Evolutionary conservation across 768 basidiomycete species (phyloP).

Genomic region (Amanita rubescens): DNA sequence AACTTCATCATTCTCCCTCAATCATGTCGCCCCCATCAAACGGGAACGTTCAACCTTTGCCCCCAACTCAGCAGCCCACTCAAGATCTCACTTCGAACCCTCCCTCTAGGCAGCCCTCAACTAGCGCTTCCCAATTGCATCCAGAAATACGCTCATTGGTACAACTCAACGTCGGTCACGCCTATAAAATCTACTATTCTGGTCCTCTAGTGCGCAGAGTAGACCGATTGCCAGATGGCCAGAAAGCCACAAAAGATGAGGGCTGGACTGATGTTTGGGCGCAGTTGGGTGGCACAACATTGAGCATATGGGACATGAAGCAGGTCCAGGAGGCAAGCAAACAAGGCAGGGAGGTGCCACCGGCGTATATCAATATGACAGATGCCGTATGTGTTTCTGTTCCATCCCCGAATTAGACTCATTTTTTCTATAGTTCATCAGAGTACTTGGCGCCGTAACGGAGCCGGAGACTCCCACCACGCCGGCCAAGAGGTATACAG

Average conservation of each 20-base stretch:
- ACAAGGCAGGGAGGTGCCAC: constrained; percentile 76
- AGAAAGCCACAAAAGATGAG: constrained; percentile 61
- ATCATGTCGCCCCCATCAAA: constrained; percentile 4
- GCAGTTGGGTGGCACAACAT: constrained; percentile 81
- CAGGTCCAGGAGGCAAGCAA: constrained; percentile 79
- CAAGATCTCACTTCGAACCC: too few relatives aligned
- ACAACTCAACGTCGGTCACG: constrained; percentile 64
- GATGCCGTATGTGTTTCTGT: constrained; percentile 61
- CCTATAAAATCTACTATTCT: constrained; percentile 83
- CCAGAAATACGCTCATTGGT: constrained; percentile 81
- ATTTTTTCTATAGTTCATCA: constrained; percentile 54
- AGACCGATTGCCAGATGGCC: constrained; percentile 74
- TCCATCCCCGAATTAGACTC: neutral
- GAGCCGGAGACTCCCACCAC: constrained; percentile 43
- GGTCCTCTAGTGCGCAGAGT: constrained; percentile 72
- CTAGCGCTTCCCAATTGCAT: constrained; percentile 44
- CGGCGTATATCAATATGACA: constrained; percentile 79
- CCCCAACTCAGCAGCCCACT: constrained; percentile 8
- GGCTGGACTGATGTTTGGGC: constrained; percentile 86
- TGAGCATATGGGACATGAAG: constrained; percentile 90
- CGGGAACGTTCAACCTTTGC: constrained; percentile 4
- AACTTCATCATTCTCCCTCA: constrained; percentile 12
- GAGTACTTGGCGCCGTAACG: constrained; percentile 70
- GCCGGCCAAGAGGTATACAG: constrained; percentile 54
- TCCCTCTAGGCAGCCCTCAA: neutral